Base-by-base conservation (phyloP, 108 stramenopile species). In the Skeletonema marinoi region DNA sequence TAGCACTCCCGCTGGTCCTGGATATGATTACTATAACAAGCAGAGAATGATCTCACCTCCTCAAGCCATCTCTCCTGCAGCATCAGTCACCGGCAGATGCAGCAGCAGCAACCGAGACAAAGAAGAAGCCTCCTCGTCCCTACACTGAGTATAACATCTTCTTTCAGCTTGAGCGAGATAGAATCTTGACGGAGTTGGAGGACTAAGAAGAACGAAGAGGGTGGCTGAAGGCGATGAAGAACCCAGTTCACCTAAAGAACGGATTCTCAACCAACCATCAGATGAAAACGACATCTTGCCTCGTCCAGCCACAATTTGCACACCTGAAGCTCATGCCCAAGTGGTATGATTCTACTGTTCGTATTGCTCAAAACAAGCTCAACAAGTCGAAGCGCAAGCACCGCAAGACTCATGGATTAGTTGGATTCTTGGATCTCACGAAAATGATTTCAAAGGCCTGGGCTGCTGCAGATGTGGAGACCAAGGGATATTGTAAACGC, bases 401-500 rank as follows among this genome's bases (percentile, higher is more conserved):
- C 60, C 73, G 80, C 17, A 81, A 81, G 62, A 81, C 80, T 42
- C 80, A 81, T 65, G 80, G 80, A 6, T 64, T 81, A 6, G 73
- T 81, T 3, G 73, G 80, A 7, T 81, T 81, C 65, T 64, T 81
- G 58, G 79, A 80, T 44, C 38, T 81, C 30, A 74, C 80, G 16
- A 67, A 68, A 48, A 73, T 68, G 36, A 70, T 84, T 74, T 64
- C 91, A 79, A 79, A 89, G 77, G 42, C 88, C 66, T 68, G 89
- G 85, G 35, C 79, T 77, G 78, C 88, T 44, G 32, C 85, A 78
- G 68, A 89, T 78, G 64, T 50, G 21, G 60, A 83, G 51, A 63
- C 88, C 68, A 72, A 92, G 78, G 8, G 72, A 58, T 62, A 89
- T 60, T 89, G 89, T 84, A 82, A 87, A 83, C 39, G 60, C 7